Base-by-base conservation (phyloP, 2,329 filamentous ascomycete genomes). In the Stagonosporopsis cucurbitacearum region DNA sequence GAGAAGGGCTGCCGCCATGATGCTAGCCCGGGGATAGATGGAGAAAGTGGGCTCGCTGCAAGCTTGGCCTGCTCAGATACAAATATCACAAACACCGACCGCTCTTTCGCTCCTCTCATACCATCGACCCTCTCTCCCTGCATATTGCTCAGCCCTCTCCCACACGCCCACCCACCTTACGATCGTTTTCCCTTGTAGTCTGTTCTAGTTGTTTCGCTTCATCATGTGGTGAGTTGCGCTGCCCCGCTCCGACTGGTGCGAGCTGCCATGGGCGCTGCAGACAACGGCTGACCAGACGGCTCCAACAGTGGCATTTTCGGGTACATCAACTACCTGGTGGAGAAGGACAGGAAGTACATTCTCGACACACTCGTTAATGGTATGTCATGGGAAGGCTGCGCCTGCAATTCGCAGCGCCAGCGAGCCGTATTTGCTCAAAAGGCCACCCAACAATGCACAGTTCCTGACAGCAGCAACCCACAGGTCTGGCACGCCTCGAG, bases 271-370 rank as follows among this genome's bases (percentile, higher is more conserved):
- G 44, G 39, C 54, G 39, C 33, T 32, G 37, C 36, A 51, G 59
- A 42, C 26, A 46, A 7, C 53, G 50, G 53, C 65, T 65, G 66
- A 72, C 69, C 33, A 61, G 50, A 37, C 45, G 23, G 30, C n/a
- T 9, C 30, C 43, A 50, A 42, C 66, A 94, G 91, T 88, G 91
- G 91, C 79, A 96, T 95, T 80, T 96, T 98, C 82, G 94, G 94
- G 73, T 98, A 98, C 85, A 91, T 98, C 83, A 98, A 98, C 84
- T 98, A 98, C 82, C 84, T 98, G 78, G 92, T 98, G 77, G 95
- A 98, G 86, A 97, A 96, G 86, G 94, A 98, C 83, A 88, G 95
- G 78, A 93, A 91, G 81, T 96, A 90, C 82, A 96, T 98, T 78
- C 85, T 98, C 75, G 88, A 97, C 77, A 98, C 94, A 62, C 85